A percentile compares a stretch with the other conserved stretches of the same genome.
phyloP scores from a whole-genome alignment of 352 stramenopile species.

The Stramenopiles sp. region DNA sequence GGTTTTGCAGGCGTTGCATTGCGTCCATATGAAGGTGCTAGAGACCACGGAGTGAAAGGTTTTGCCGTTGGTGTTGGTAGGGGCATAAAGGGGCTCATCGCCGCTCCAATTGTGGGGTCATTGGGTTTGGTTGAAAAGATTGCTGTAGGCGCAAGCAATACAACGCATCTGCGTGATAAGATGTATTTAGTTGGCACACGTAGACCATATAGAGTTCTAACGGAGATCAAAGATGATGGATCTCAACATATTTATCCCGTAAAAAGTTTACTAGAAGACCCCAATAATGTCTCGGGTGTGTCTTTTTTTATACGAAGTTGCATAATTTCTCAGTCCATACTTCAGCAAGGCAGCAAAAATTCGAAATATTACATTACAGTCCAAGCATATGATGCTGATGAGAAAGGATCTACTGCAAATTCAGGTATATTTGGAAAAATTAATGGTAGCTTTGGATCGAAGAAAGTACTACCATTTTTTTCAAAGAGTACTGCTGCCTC shows the following conservation, averaged over 20 bases:
- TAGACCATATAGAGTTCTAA: background rate
- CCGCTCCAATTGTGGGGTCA: conserved; percentile 50
- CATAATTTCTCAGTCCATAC: background rate
- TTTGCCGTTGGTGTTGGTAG: conserved; percentile 53
- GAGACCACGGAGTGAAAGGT: conserved; percentile 43
- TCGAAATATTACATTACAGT: background rate
- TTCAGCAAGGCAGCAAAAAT: background rate
- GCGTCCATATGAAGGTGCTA: conserved; percentile 47
- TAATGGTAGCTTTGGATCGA: background rate
- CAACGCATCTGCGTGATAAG: conserved; percentile 53
- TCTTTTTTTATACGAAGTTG: background rate
- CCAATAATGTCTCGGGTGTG: background rate
- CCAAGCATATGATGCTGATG: background rate
- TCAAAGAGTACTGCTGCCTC: background rate
- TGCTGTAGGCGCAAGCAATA: conserved; percentile 52
- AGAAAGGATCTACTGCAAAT: background rate
- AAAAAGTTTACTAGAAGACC: background rate
- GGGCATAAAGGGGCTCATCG: conserved; percentile 47
- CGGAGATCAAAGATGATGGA: background rate
- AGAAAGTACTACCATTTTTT: background rate
- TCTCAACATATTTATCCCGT: background rate
- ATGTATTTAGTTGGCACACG: conserved; percentile 48
- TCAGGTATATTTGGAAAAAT: background rate
- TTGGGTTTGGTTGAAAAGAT: conserved; percentile 56
- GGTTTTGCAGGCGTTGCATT: conserved; percentile 52